A percentile compares a stretch with the other conserved stretches of the same genome.
These are phyloP conservation scores for Rhizophlyctis rosea DNA, from an alignment of 192 early-diverging fungal species.

Conservation along the genomic window DNA sequence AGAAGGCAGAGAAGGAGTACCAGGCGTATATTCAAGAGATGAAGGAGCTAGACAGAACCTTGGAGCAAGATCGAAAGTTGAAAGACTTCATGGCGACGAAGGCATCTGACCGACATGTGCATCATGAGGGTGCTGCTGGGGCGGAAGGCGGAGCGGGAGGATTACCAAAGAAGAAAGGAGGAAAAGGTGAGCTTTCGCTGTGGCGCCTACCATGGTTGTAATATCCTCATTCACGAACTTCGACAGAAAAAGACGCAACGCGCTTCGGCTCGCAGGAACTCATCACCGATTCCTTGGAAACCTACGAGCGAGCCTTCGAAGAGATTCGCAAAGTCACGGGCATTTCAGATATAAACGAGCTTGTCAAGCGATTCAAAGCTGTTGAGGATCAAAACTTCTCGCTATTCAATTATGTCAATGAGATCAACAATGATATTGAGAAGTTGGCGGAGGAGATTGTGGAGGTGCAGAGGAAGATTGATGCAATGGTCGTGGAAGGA, in stretches of 20 bases:
- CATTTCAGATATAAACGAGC: conserved; percentile 47
- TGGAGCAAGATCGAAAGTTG: conserved; percentile 57
- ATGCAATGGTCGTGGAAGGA: conserved; percentile 39
- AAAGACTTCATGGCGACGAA: conserved; percentile 66
- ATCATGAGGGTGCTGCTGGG: conserved; percentile 21
- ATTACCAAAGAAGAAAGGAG: conserved; percentile 10
- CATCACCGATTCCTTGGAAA: conserved; percentile 43
- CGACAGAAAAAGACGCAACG: conserved; percentile 29
- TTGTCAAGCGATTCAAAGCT: conserved; percentile 53
- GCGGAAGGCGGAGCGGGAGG: conserved; percentile 7
- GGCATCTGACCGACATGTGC: conserved; percentile 42
- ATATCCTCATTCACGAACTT: no score
- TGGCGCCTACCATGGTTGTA: no score
- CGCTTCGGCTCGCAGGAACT: conserved; percentile 45
- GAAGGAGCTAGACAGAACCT: conserved; percentile 54
- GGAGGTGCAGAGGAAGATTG: conserved; percentile 46
- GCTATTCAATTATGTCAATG: conserved; percentile 67
- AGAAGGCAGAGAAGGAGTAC: conserved; percentile 64
- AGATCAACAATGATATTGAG: conserved; percentile 62
- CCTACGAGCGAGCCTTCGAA: conserved; percentile 49
- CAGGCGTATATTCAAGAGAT: conserved; percentile 63
- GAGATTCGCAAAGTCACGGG: conserved; percentile 58
- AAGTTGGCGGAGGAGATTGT: conserved; percentile 55
- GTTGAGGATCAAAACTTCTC: conserved; percentile 64
- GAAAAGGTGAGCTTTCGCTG: neutral